These are phyloP conservation scores for Populus nigra DNA, from an alignment of 345 rosid species.

Conservation along the genomic window DNA sequence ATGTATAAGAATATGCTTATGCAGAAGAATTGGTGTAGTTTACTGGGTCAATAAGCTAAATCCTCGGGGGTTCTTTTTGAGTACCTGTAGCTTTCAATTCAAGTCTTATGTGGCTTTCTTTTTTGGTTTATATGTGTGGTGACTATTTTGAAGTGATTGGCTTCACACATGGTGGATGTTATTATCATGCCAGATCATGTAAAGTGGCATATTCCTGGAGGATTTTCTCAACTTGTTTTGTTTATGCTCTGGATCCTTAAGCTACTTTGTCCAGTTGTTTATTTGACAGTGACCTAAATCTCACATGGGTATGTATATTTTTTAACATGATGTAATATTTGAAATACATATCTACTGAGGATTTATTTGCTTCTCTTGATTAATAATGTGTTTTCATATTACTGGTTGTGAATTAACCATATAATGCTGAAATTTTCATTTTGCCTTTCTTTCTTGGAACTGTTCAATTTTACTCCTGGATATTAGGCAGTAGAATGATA, in stretches of 20 bases:
- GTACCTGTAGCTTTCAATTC: not conserved
- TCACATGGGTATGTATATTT: too few relatives aligned
- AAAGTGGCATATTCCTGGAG: slow-evolving; percentile 12
- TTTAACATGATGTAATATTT: too few relatives aligned
- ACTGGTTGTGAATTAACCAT: too few relatives aligned
- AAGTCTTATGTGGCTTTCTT: not conserved
- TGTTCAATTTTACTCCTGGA: too few relatives aligned
- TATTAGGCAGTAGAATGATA: not conserved
- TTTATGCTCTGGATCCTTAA: not conserved
- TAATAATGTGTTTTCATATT: too few relatives aligned
- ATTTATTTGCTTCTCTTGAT: too few relatives aligned
- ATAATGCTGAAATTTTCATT: too few relatives aligned
- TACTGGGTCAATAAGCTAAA: not conserved
- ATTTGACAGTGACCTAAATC: not conserved
- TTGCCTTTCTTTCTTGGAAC: too few relatives aligned
- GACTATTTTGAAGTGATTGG: not conserved
- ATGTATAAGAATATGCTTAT: not conserved
- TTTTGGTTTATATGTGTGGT: not conserved
- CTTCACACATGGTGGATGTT: slow-evolving; percentile 14
- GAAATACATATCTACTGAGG: too few relatives aligned
- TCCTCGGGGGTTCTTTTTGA: not conserved
- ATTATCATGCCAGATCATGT: slow-evolving; percentile 7
- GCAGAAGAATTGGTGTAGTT: not conserved
- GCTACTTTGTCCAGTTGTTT: not conserved
- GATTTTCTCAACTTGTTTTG: not conserved